Conservation (phyloP, 768 basidiomycete species). For the Brasilioporus rufonigricans region DNA sequence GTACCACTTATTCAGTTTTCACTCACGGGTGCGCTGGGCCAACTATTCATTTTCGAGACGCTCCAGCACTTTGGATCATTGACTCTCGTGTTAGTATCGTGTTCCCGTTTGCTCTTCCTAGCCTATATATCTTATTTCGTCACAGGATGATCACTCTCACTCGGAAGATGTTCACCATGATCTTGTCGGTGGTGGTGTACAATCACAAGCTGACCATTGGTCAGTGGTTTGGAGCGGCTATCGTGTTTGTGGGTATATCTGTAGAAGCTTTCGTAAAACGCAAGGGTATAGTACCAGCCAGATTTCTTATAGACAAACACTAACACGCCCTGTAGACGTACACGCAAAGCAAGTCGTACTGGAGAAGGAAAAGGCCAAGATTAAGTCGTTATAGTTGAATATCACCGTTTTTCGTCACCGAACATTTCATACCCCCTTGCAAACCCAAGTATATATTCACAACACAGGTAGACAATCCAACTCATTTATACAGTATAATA, state of each 20-base stretch:
- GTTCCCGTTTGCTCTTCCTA: not conserved
- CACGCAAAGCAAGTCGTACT: slow-evolving; percentile 77
- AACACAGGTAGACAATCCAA: slow-evolving; percentile 11
- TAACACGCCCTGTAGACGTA: slow-evolving; percentile 50
- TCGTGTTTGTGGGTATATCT: slow-evolving; percentile 95
- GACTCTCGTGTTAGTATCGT: slow-evolving; percentile 72
- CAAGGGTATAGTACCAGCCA: slow-evolving; percentile 52
- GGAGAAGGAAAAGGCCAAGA: slow-evolving; percentile 80
- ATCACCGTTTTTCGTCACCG: not conserved
- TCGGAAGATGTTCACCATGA: slow-evolving; percentile 96
- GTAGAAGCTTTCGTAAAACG: slow-evolving; percentile 91
- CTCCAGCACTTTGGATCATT: slow-evolving; percentile 87
- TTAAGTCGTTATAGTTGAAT: slow-evolving; percentile 64
- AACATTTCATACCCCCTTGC: slow-evolving; percentile 13
- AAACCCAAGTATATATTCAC: slow-evolving; percentile 16
- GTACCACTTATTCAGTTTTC: slow-evolving; percentile 80
- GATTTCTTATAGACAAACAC: not conserved
- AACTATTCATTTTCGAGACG: slow-evolving; percentile 97
- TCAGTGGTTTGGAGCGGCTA: slow-evolving; percentile 90
- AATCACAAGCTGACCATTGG: slow-evolving; percentile 79
- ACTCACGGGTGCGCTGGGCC: slow-evolving; percentile 88
- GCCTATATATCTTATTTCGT: slow-evolving; percentile 2
- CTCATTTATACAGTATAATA: slow-evolving; percentile 27
- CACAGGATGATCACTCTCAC: slow-evolving; percentile 91
- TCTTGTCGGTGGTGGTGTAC: slow-evolving; percentile 90